phyloP scores from a whole-genome alignment of 495 filamentous ascomycete species.

The Trichoderma virens region DNA sequence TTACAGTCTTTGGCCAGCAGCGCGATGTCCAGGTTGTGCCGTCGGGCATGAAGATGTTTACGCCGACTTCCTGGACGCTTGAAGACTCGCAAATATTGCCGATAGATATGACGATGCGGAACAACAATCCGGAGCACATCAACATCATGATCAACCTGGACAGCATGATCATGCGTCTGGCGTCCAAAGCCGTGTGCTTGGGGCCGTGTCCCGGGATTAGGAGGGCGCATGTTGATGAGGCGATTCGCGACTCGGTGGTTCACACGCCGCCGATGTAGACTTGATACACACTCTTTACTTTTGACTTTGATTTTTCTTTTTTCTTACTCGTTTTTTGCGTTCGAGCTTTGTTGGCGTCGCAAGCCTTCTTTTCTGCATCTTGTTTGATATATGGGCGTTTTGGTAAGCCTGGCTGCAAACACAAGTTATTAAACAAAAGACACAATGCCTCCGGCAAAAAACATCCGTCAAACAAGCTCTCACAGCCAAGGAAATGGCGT shows the following conservation, averaged over 20 bases:
- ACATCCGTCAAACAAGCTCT: no score
- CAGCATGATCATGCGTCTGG: not conserved
- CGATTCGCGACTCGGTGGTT: not conserved
- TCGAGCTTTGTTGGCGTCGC: no score
- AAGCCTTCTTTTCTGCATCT: no score
- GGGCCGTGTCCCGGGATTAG: not conserved
- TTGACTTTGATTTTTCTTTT: not conserved
- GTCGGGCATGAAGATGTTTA: not conserved
- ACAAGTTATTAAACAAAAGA: no score
- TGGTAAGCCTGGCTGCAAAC: no score
- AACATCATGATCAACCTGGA: slow-evolving; percentile 1
- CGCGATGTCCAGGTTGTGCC: not conserved
- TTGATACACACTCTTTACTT: not conserved
- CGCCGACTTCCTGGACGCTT: not conserved
- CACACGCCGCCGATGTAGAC: not conserved
- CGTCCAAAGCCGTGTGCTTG: not conserved
- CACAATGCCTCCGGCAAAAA: no score
- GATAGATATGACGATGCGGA: not conserved
- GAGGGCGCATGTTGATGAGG: not conserved
- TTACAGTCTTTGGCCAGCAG: not conserved
- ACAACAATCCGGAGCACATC: not conserved
- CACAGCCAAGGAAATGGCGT: no score
- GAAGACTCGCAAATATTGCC: not conserved
- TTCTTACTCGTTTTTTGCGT: no score
- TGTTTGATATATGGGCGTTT: not conserved